Evolutionary conservation across 176 grass and related monocot species (phyloP), one percentile per base, ranked within the genome.

Genomic region (sorghum (Sorghum bicolor)): DNA sequence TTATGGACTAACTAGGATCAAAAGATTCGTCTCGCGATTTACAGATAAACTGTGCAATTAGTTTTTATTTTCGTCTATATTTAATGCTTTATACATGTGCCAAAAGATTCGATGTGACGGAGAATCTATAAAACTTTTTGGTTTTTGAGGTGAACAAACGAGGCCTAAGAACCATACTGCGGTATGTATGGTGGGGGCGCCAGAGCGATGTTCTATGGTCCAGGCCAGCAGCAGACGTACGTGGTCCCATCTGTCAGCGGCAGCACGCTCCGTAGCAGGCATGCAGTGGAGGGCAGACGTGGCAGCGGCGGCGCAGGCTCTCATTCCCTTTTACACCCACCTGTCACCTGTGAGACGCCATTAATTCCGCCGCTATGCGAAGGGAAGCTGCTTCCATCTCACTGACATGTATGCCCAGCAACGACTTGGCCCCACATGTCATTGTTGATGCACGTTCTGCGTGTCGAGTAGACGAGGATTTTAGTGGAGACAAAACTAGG

Each of bases 331-430:
- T n/a, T 66, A 39, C 13, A 39, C 29, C 88, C 65, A 41, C 72
- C 72, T 57, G 78, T 82, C 88, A 79, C 84, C 79, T 83, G 74
- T 79, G 74, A 47, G 67, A 83, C 88, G 61, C 47, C 80, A 83
- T 90, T 78, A 69, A 83, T 20, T 38, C 52, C n/a, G 36, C 66
- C 34, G 12, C 10, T 22, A 30, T 5, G 9, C 33, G 1, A 16
- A 2, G 16, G 3, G 3, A 3, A 12, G 6, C 58, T 0, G 0
- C 20, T 15, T 4, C 4, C 2, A 0, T 12, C 17, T 65, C 70
- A 3, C 79, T 60, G 74, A 2, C 29, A 30, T 0, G 6, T 32
- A 6, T 82, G 53, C 10, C 50, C 19, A 19, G 0, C 0, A 8
- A 0, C 0, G 0, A 0, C 0, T 1, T 5, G n/a, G 39, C 30